phyloP scores from a whole-genome alignment of 805 yeast species.

The Metschnikowia bowlesiae region DNA sequence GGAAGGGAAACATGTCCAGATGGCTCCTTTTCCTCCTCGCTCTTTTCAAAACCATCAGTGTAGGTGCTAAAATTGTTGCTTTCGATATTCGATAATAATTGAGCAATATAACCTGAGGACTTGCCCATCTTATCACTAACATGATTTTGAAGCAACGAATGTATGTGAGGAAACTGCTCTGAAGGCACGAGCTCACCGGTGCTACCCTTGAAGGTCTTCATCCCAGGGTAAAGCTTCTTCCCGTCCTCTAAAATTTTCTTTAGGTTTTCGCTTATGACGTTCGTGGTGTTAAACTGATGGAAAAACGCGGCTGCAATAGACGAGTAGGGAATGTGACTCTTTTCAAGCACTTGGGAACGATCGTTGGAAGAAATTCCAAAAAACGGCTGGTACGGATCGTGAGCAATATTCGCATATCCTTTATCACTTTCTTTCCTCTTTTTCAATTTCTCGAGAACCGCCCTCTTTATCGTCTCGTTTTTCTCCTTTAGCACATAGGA shows the following conservation, averaged over 20 bases:
- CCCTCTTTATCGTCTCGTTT: slow-evolving; percentile 70
- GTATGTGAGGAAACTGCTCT: slow-evolving; percentile 46
- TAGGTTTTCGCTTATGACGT: slow-evolving; percentile 42
- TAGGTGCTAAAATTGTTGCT: slow-evolving; percentile 38
- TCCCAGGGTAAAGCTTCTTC: slow-evolving; percentile 42
- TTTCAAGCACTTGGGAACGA: slow-evolving; percentile 40
- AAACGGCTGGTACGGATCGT: slow-evolving; percentile 78
- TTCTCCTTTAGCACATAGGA: slow-evolving; percentile 69
- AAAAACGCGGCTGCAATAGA: slow-evolving; percentile 65
- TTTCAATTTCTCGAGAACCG: slow-evolving; percentile 79
- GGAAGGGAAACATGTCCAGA: slow-evolving; percentile 42
- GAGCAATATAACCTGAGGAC: slow-evolving; percentile 34
- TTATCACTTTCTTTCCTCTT: slow-evolving; percentile 66
- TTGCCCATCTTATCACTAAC: slow-evolving; percentile 19
- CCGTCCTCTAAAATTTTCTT: slow-evolving; percentile 42
- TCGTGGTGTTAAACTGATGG: slow-evolving; percentile 61
- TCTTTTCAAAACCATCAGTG: slow-evolving; percentile 33
- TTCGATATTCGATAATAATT: slow-evolving; percentile 36
- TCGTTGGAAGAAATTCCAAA: slow-evolving; percentile 61
- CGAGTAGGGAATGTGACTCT: slow-evolving; percentile 71
- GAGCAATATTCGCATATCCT: slow-evolving; percentile 81
- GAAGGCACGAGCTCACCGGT: slow-evolving; percentile 49
- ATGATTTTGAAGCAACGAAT: slow-evolving; percentile 31
- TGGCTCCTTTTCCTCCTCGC: slow-evolving; percentile 13
- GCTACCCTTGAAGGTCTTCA: slow-evolving; percentile 44